A percentile compares a stretch with the other conserved stretches of the same genome.
phyloP scores from a whole-genome alignment of 495 filamentous ascomycete species.

The Neurospora sp. region DNA sequence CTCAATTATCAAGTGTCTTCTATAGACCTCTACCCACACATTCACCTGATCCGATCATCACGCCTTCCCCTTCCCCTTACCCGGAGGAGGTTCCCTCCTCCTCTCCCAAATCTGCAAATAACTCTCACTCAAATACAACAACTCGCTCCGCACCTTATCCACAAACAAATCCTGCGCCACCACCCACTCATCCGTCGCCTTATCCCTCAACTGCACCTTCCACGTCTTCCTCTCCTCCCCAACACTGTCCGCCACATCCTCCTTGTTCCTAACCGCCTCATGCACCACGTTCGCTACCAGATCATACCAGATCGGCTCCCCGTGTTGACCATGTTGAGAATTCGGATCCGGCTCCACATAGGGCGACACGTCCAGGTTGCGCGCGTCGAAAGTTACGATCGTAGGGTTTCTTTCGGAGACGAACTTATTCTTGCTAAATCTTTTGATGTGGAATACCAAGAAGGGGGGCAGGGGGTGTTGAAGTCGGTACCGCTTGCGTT shows the following conservation, averaged over 20 bases:
- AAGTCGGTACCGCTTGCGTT: conserved; percentile 79
- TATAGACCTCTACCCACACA: not conserved
- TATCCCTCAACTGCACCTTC: conserved; percentile 57
- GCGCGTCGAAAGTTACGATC: conserved; percentile 87
- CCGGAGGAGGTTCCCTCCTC: conserved; percentile 41
- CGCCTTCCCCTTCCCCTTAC: conserved; percentile 20
- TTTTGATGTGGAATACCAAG: conserved; percentile 91
- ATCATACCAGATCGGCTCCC: conserved; percentile 91
- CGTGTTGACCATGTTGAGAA: conserved; percentile 39
- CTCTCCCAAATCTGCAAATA: conserved; percentile 97
- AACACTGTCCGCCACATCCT: conserved; percentile 63
- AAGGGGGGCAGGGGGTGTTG: conserved; percentile 89
- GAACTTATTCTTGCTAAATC: conserved; percentile 93
- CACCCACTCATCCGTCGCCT: conserved; percentile 70
- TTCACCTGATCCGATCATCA: not conserved
- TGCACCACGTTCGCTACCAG: conserved; percentile 94
- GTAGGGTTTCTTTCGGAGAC: conserved; percentile 93
- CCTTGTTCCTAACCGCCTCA: conserved; percentile 67
- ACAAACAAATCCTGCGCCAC: conserved; percentile 93
- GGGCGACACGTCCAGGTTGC: conserved; percentile 74
- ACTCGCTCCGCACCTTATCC: conserved; percentile 72
- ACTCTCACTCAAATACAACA: conserved; percentile 83
- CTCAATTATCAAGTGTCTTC: not conserved
- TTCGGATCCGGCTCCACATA: conserved; percentile 54
- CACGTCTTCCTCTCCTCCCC: conserved; percentile 76